Conservation (phyloP, 495 filamentous ascomycete genomes). For the Penicillium odoratum region DNA sequence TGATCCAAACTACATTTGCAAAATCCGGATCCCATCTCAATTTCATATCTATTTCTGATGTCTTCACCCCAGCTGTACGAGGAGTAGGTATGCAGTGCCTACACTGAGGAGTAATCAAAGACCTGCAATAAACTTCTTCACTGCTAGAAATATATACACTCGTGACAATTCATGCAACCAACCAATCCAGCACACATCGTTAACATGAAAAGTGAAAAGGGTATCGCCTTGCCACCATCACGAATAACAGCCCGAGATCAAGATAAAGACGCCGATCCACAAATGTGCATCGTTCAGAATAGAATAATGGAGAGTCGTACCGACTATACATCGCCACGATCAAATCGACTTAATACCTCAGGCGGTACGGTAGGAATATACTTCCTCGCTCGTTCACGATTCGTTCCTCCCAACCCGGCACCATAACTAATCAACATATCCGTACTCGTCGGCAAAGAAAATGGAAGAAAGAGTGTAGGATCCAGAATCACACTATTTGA, state of each 20-base stretch:
- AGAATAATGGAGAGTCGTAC: too few relatives aligned
- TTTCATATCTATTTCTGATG: too few relatives aligned
- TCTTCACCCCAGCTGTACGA: too few relatives aligned
- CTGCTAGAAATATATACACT: neutral
- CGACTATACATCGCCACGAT: slow-evolving; percentile 46
- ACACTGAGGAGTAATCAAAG: too few relatives aligned
- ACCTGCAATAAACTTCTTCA: neutral
- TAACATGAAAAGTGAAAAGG: too few relatives aligned
- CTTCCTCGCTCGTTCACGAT: slow-evolving; percentile 87
- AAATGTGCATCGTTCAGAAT: too few relatives aligned
- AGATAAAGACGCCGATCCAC: too few relatives aligned
- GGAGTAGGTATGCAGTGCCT: too few relatives aligned
- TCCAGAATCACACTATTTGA: slow-evolving; percentile 70
- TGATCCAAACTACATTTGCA: too few relatives aligned
- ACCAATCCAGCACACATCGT: neutral
- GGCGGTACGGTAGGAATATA: slow-evolving; percentile 96
- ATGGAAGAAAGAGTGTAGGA: slow-evolving; percentile 89
- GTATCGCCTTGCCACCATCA: too few relatives aligned
- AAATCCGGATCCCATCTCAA: too few relatives aligned
- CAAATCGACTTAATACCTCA: slow-evolving; percentile 88
- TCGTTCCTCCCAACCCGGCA: slow-evolving; percentile 89
- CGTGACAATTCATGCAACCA: neutral
- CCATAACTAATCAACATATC: slow-evolving; percentile 97
- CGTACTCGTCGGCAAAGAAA: slow-evolving; percentile 89
- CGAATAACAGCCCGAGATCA: too few relatives aligned